Percentiles rank a stretch among this genome's conserved stretches.
Evolutionary conservation across 768 basidiomycete species (phyloP).

Genomic region (Pleurotus eryngii): DNA sequence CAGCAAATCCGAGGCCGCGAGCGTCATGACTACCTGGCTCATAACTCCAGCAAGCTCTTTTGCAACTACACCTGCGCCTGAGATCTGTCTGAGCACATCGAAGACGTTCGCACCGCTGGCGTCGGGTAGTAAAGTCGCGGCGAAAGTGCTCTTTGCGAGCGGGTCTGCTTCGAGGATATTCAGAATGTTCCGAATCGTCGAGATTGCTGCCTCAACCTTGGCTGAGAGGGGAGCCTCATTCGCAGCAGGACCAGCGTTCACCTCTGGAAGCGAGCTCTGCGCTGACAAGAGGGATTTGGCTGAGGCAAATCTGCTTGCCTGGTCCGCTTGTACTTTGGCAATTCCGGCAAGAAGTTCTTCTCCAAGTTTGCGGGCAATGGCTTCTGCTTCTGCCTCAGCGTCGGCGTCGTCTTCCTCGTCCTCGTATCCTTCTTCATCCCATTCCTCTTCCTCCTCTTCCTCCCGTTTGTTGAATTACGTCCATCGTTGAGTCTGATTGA

Average conservation of each 20-base stretch:
- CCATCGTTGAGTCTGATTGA: background rate
- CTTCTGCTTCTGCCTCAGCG: constrained; percentile 68
- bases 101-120: constrained; percentile 48
- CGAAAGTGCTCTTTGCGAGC: constrained; percentile 51
- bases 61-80: constrained; percentile 43
- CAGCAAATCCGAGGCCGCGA: constrained; percentile 63
- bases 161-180: constrained; percentile 53
- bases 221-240: constrained; percentile 21
- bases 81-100: constrained; percentile 49
- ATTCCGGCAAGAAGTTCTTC: constrained; percentile 80
- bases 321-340: constrained; percentile 53
- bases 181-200: constrained; percentile 64
- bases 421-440: constrained; percentile 35
- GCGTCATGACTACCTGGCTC: constrained; percentile 57
- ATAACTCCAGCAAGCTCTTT: constrained; percentile 54
- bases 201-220: constrained; percentile 57
- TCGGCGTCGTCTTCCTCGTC: constrained; percentile 61
- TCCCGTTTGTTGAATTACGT: constrained; percentile 30
- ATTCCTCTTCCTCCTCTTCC: constrained; percentile 32
- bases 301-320: constrained; percentile 17
- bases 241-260: constrained; percentile 4
- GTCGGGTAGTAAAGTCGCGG: constrained; percentile 47
- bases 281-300: constrained; percentile 3
- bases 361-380: constrained; percentile 69
- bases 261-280: constrained; percentile 8